A percentile compares a stretch with the other conserved stretches of the same genome.
Conservation (phyloP, 2,329 filamentous ascomycete species). For the Periglandula ipomoeae region DNA sequence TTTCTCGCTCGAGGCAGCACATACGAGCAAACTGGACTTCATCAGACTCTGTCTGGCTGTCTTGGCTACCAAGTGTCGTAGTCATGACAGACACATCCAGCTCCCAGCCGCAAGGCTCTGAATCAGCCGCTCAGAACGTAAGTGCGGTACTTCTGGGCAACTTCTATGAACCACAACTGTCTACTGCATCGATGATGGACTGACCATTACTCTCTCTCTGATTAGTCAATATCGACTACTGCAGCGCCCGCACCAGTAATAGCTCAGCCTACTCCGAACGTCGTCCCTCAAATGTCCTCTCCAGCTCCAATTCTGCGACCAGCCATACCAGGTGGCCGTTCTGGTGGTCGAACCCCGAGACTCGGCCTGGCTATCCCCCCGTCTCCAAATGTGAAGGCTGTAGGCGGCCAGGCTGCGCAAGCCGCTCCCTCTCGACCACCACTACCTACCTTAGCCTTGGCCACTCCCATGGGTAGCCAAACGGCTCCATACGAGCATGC, state of each 20-base stretch:
- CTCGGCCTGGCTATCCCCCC: conserved; percentile 85
- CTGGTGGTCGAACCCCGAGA: conserved; percentile 59
- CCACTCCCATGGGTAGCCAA: conserved; percentile 79
- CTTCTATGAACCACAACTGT: background rate
- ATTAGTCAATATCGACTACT: conserved; percentile 14
- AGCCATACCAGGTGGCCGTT: conserved; percentile 63
- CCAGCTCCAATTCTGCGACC: conserved; percentile 75
- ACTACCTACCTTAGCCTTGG: conserved; percentile 73
- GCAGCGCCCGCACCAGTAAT: conserved; percentile 16
- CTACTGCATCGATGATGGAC: background rate
- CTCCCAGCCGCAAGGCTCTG: conserved; percentile 13
- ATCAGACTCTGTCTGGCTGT: conserved; percentile 6
- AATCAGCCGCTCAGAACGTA: conserved; percentile 13
- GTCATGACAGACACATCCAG: conserved; percentile 18
- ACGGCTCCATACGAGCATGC: conserved; percentile 61
- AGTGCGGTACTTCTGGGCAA: conserved; percentile 4
- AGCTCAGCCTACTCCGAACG: conserved; percentile 23
- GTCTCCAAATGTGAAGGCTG: conserved; percentile 72
- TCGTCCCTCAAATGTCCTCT: conserved; percentile 56
- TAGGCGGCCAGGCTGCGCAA: conserved; percentile 40
- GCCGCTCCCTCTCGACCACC: conserved; percentile 36
- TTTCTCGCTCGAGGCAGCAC: background rate
- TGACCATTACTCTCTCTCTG: conserved; percentile 3
- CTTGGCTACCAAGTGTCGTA: conserved; percentile 11
- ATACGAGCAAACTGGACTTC: background rate